Evolutionary conservation across 352 stramenopile genomes (phyloP).

Genomic region (Thalassiosira livingstoniorum): DNA sequence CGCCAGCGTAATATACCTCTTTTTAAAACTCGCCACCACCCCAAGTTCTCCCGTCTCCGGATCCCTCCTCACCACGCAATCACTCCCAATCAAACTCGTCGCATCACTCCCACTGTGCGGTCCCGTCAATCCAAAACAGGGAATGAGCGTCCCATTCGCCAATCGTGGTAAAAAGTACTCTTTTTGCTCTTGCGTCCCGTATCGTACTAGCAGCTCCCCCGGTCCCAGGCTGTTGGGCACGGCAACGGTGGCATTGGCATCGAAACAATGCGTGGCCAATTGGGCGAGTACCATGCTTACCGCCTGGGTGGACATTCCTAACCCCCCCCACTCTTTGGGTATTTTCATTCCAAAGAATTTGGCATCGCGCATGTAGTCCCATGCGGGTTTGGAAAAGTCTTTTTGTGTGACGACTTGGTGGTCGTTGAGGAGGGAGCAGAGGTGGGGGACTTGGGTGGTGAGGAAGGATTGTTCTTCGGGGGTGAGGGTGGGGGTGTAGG

Average conservation of each 20-base stretch:
- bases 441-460: slow-evolving; percentile 93
- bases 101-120: slow-evolving; percentile 95
- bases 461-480: slow-evolving; percentile 94
- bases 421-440: slow-evolving; percentile 97
- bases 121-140: slow-evolving; percentile 97
- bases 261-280: slow-evolving; percentile 90
- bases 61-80: slow-evolving; percentile 88
- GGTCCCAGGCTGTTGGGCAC: slow-evolving; percentile 97
- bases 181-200: slow-evolving; percentile 96
- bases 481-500: slow-evolving; percentile 92
- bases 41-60: slow-evolving; percentile 92
- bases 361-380: slow-evolving; percentile 96
- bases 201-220: slow-evolving; percentile 94
- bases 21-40: slow-evolving; percentile 96
- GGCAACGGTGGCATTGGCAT: slow-evolving; percentile 92
- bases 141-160: slow-evolving; percentile 94
- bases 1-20: slow-evolving; percentile 98
- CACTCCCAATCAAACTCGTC: slow-evolving; percentile 92
- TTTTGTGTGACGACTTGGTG: slow-evolving; percentile 92
- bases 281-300: slow-evolving; percentile 92
- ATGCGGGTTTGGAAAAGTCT: slow-evolving; percentile 92
- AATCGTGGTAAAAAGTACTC: slow-evolving; percentile 94
- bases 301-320: slow-evolving; percentile 85
- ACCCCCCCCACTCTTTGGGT: slow-evolving; percentile 92
- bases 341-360: slow-evolving; percentile 99